These are phyloP conservation scores for Suillus weaverae DNA, from an alignment of 768 basidiomycete species.

Conservation along the genomic window DNA sequence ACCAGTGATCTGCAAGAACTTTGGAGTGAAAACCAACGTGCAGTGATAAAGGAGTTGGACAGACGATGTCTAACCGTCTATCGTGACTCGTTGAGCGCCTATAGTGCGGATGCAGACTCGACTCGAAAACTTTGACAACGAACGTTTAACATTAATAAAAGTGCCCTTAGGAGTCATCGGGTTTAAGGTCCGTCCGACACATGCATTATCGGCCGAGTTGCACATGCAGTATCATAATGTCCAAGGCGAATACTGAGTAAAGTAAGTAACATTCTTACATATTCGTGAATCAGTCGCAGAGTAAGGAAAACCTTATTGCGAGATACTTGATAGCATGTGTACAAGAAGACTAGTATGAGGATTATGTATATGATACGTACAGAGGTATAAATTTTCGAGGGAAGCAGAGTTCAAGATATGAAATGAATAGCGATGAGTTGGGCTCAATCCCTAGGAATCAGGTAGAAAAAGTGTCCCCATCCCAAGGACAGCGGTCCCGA, in stretches of 20 bases:
- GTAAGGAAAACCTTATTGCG: not conserved
- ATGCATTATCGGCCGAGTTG: not conserved
- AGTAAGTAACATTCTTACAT: too few species aligned
- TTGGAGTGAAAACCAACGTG: not conserved
- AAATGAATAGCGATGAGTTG: not conserved
- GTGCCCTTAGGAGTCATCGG: not conserved
- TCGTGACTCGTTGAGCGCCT: not conserved
- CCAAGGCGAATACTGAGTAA: too few species aligned
- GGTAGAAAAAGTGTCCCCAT: conserved; percentile 9
- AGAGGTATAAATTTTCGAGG: not conserved
- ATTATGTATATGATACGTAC: not conserved
- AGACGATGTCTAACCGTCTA: not conserved
- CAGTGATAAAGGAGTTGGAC: not conserved
- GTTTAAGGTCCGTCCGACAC: not conserved
- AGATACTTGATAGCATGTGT: not conserved
- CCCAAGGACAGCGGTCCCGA: conserved; percentile 36
- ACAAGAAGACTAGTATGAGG: not conserved
- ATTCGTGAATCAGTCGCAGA: not conserved
- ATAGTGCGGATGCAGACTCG: not conserved
- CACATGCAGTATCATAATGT: not conserved
- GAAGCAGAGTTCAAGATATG: not conserved
- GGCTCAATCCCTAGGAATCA: not conserved
- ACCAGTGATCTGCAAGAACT: not conserved
- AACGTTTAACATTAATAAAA: not conserved
- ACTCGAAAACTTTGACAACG: not conserved